Evolutionary conservation across 139 green algal genomes (phyloP).

Genomic region (Chlorella ohadii): DNA sequence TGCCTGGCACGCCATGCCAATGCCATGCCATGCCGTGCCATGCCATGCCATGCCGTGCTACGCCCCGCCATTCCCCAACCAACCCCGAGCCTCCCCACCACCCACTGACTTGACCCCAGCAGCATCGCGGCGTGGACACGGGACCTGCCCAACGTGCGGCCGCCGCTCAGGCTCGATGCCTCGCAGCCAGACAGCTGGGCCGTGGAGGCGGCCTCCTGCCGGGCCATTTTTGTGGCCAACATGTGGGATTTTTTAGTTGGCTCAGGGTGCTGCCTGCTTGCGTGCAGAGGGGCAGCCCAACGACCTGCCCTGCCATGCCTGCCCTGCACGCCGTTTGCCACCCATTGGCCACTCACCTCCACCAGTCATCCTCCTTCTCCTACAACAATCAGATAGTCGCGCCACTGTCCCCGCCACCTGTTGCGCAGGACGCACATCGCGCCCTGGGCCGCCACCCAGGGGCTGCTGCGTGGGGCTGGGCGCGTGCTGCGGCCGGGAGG

Average conservation of each 20-base stretch:
- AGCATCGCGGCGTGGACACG: constrained; percentile 39
- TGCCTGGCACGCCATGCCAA: not conserved
- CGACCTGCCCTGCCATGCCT: no score
- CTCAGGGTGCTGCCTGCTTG: no score
- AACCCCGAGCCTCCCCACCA: not conserved
- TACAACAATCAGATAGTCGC: no score
- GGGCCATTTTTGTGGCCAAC: constrained; percentile 4
- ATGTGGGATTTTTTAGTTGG: not conserved
- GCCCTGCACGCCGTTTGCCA: no score
- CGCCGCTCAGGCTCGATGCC: constrained; percentile 49
- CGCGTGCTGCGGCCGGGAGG: constrained; percentile 17
- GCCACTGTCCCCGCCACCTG: no score
- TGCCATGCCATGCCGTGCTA: not conserved
- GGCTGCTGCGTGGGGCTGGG: constrained; percentile 56
- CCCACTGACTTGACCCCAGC: not conserved
- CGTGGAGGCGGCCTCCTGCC: not conserved
- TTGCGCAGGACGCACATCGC: constrained; percentile 61
- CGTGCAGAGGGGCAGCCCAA: no score
- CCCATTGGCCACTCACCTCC: no score
- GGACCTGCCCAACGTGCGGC: constrained; percentile 35
- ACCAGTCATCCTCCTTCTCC: no score
- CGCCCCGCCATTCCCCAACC: not conserved
- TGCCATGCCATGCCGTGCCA: not conserved
- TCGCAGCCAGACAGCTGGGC: constrained; percentile 17
- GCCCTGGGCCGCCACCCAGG: constrained; percentile 52